Base-by-base conservation (phyloP, 225 moss, liverwort and hornwort species). In the Straminergon stramineum region DNA sequence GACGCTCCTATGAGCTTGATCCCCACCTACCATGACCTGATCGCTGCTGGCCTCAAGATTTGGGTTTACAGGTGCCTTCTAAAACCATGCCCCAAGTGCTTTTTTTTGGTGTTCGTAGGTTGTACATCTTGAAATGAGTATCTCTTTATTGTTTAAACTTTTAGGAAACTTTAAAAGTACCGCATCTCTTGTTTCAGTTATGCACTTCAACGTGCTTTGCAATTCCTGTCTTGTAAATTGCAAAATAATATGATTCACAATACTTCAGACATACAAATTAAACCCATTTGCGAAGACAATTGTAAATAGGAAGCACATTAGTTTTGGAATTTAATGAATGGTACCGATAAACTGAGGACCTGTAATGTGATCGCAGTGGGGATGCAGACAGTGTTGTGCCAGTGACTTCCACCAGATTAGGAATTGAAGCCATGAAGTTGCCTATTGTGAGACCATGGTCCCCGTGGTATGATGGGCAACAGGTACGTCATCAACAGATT, bases 321-420 rank as follows among this genome's bases (percentile, higher is more conserved):
- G 31, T 39, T 30, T 27, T 56, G 45, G 34, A 60, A 48, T 66
- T 34, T 13, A 16, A 34, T 20, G 53, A 51, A 75, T 11, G 31
- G 51, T n/a, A 41, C 48, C 86, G 18, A 90, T 58, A 53, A 61
- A 17, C 17, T 64, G 86, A 35, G 78, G 62, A 80, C 45, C 13
- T 90, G 11, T 71, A 67, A 32, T 87, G 11, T 56, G 63, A 51
- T 80, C 87, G 85, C 89, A 95, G 95, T 67, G 95, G 95, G 28
- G 95, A 95, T 66, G 91, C 84, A 27, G 94, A 95, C 83, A 91
- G 95, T 56, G 94, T 95, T 26, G 95, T 95, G 56, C 92, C 95
- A 3, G 92, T 93, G 81, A 93, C 92, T 20, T 90, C 92, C 34
- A 95, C 95, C 11, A 84, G 94, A 80, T 89, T 85, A 73, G 93